Base-by-base conservation (phyloP, 2,329 filamentous ascomycete genomes). In the Colletotrichum sp. region DNA sequence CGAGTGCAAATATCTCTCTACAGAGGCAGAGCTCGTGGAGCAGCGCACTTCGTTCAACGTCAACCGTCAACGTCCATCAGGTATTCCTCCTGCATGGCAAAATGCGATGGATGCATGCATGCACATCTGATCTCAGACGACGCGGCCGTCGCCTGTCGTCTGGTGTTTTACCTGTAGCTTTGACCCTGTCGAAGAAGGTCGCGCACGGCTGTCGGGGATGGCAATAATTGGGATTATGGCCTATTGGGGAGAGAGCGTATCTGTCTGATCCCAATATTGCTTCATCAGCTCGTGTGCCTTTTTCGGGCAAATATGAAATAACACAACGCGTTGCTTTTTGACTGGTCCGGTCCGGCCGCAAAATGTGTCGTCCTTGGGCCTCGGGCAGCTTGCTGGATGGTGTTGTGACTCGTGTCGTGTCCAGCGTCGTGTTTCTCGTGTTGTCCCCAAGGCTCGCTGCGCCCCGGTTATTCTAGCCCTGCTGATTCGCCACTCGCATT, bases 81-180 rank as follows among this genome's bases (percentile, higher is more conserved):
- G 3, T 49, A n/a, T 49, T 49, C 18, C 39, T 49, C 18, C 39
- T 49, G 39, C 39, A 49, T 9, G 39, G 39, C 39, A n/a, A 5
- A 49, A 49, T 49, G 18, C 24, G 24, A 28, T 30, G 59, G 28
- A 26, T 16, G 55, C 57, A 55, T 39, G 15, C 36, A 49, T 28
- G 68, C 52, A 18, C 60, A 30, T 75, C 72, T 57, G 72, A 75
- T 72, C 63, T 63, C 57, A 55, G 28, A 67, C 28, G 36, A 34
- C 57, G 26, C 49, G 24, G 49, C 28, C 49, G 30, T 70, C n/a
- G 62, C 62, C 62, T 72, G 72, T 68, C 72, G 72, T 72, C 72
- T 67, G 72, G 71, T 72, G 62, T 52, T 62, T 44, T 39, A n/a
- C 13, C n/a, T 16, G 34, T 36, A 57, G 67, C 67, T 39, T 49